Percentiles rank a stretch among this genome's conserved stretches.
Evolutionary conservation across 495 filamentous ascomycete genomes (phyloP).

Genomic region (Cercophora newfieldiana): DNA sequence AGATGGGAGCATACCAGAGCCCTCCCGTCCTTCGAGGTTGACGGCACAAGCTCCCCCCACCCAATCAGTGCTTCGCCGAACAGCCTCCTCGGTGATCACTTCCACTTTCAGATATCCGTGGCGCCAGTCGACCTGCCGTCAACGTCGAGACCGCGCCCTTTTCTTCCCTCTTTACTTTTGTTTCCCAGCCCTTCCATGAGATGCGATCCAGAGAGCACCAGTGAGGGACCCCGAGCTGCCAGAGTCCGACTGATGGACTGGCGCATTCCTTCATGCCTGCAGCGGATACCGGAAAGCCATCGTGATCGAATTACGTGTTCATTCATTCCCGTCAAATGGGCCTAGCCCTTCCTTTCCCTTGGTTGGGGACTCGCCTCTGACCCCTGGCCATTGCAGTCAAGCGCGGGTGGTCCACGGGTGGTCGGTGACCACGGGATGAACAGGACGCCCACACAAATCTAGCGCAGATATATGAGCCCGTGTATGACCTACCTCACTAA

Average conservation of each 20-base stretch:
- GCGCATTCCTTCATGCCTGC: not conserved
- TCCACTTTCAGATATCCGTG: not conserved
- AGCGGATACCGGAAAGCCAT: not conserved
- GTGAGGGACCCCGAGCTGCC: not conserved
- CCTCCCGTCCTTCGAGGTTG: not conserved
- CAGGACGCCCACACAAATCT: too few relatives aligned
- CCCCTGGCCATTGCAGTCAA: not conserved
- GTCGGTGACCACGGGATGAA: too few relatives aligned
- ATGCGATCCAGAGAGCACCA: not conserved
- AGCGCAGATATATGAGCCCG: too few relatives aligned
- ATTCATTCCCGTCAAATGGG: not conserved
- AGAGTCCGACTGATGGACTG: not conserved
- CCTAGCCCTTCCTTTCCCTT: not conserved
- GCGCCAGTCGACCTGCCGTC: not conserved
- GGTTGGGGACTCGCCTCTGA: not conserved
- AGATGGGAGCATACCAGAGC: not conserved
- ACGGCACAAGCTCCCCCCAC: not conserved
- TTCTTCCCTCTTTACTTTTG: not conserved
- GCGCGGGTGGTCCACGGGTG: too few relatives aligned
- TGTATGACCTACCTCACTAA: not conserved
- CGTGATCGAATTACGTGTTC: not conserved
- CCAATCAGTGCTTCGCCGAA: constrained; percentile 1
- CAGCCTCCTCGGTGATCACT: constrained; percentile 14
- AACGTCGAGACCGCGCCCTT: not conserved
- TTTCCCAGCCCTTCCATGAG: not conserved